Evolutionary conservation across 2,329 filamentous ascomycete genomes (phyloP), one percentile per base, ranked within the genome.

Genomic region (Didymella lethalis): DNA sequence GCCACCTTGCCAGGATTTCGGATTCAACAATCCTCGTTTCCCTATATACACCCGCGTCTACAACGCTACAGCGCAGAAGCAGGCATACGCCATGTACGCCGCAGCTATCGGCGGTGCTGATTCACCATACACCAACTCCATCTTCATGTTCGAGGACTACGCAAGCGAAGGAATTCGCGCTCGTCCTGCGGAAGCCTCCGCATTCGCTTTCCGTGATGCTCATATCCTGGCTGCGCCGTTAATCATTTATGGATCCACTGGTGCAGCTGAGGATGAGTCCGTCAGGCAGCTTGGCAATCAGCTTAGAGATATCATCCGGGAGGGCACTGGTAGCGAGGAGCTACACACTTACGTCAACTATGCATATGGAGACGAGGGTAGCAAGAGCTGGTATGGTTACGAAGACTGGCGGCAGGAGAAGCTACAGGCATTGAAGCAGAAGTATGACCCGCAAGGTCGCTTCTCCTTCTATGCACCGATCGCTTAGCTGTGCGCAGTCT

Each of bases 91-190:
- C 3, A 51, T 77, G 7, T 82, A 77, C 60, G 70, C 75, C 0
- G 59, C 74, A 0, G 69, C 70, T 1, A 67, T 77, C n/a, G 66
- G 69, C 1, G 63, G 75, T 67, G 62, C 64, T 26, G 23, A 61
- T 58, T 34, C 51, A 64, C 62, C 68, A 0, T 70, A 67, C 53
- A 60, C 48, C 6, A 69, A 75, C 62, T 80, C 79, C 1, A 73
- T 85, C 44, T 83, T 86, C 72, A 81, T 86, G 79, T 83, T 86
- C 53, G 85, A 87, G 65, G 82, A 82, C 3, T 87, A 86, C 70
- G 79, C 83, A 1, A 72, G 68, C 7, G 69, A 79, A 23, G 84
- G 79, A 1, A 79, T 86, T 2, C 66, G 78, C 51, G 72, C 69
- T 0, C 64, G 82, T 38, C 60, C 69, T 45, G 64, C 61, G 26